Evolutionary conservation across 306 rosid species (phyloP).

Genomic region (Ochetophila trinervis): DNA sequence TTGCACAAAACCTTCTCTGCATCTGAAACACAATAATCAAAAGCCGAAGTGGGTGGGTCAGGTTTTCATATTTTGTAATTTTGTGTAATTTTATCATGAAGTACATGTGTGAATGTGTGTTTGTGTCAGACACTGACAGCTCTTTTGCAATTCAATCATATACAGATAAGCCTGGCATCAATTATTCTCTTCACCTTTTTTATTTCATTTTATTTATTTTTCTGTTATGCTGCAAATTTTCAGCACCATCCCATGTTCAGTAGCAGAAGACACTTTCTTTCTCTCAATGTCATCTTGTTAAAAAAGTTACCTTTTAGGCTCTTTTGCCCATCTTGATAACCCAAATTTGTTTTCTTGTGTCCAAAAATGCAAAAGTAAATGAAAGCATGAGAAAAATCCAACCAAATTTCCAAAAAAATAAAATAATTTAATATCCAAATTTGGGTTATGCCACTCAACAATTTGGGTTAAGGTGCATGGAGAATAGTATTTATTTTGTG

Average conservation of each 20-base stretch:
- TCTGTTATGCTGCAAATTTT: slow-evolving; percentile 19
- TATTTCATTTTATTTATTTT: slow-evolving; percentile 1
- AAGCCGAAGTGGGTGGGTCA: slow-evolving; percentile 30
- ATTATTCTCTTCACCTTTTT: slow-evolving; percentile 27
- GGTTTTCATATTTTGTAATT: background rate
- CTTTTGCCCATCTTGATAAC: slow-evolving; percentile 3
- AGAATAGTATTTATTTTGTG: slow-evolving; percentile 9
- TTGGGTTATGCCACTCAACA: background rate
- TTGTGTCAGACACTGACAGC: slow-evolving; percentile 73
- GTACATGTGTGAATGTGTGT: slow-evolving; percentile 53
- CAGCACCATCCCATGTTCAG: slow-evolving; percentile 25
- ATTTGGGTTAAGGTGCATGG: background rate
- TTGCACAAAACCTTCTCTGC: background rate
- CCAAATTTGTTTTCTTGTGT: slow-evolving; percentile 4
- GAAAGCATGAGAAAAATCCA: background rate
- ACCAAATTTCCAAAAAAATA: background rate
- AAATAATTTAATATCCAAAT: slow-evolving; percentile 14
- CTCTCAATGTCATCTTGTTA: background rate
- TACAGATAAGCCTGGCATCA: slow-evolving; percentile 36
- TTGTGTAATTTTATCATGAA: slow-evolving; percentile 17
- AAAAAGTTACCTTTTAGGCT: slow-evolving; percentile 8
- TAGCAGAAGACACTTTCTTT: slow-evolving; percentile 6
- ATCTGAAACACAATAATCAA: background rate
- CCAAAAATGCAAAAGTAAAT: slow-evolving; percentile 8
- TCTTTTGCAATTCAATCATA: slow-evolving; percentile 43